A percentile compares a stretch with the other conserved stretches of the same genome.
Evolutionary conservation across 192 early-diverging fungal species (phyloP).

Genomic region (Rhizophagus sp.): DNA sequence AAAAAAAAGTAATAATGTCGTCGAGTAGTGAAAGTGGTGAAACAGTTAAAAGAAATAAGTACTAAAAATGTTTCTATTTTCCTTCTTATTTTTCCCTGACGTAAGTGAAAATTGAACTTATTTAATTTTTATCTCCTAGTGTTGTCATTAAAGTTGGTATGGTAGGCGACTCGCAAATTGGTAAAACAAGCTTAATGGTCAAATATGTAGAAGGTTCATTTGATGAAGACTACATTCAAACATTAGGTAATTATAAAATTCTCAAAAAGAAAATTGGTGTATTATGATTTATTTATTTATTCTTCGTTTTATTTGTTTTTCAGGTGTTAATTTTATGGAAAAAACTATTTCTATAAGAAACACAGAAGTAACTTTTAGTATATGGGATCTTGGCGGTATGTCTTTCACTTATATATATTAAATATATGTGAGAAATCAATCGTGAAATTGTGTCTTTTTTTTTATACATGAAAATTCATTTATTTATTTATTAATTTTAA

Average conservation of each 20-base stretch:
- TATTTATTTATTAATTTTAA: background rate
- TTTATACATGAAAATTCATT: background rate
- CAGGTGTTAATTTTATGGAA: constrained; percentile 96
- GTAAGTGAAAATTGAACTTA: background rate
- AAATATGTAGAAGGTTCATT: constrained; percentile 96
- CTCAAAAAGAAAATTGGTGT: background rate
- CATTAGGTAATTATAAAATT: constrained; percentile 62
- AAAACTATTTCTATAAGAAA: constrained; percentile 90
- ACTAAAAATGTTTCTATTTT: background rate
- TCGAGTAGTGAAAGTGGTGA: background rate
- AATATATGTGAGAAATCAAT: background rate
- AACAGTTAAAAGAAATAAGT: background rate
- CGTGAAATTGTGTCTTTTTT: background rate
- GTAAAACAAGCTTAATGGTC: constrained; percentile 96
- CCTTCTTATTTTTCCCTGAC: background rate
- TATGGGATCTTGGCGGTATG: constrained; percentile 95
- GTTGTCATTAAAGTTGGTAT: constrained; percentile 94
- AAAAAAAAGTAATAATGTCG: background rate
- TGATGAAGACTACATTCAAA: constrained; percentile 95
- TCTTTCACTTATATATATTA: background rate
- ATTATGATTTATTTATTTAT: background rate
- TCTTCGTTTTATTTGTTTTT: background rate
- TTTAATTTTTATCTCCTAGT: constrained; percentile 32
- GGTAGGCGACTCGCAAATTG: constrained; percentile 95
- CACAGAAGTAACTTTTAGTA: constrained; percentile 93